phyloP scores from a whole-genome alignment of 208 protist genomes.

The Acanthamoeba culbertsoni region DNA sequence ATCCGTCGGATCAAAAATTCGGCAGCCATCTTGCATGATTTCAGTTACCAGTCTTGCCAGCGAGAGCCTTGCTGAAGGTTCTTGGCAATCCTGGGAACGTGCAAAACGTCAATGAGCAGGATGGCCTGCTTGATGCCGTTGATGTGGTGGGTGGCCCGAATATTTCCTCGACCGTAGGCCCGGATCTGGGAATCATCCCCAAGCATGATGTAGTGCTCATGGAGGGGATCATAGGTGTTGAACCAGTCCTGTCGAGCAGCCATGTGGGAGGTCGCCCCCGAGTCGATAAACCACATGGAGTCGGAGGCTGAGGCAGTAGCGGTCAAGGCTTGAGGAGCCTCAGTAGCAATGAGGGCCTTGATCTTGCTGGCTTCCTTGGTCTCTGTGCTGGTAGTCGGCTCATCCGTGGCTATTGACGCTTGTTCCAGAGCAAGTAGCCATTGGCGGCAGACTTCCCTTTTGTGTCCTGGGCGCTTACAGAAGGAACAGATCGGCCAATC shows the following conservation, averaged over 20 bases:
- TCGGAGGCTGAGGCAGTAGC: too few relatives aligned
- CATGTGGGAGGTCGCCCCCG: conserved; percentile 14
- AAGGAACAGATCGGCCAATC: too few relatives aligned
- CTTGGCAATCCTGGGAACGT: not conserved
- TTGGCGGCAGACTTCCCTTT: too few relatives aligned
- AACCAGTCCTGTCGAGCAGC: not conserved
- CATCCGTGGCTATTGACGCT: too few relatives aligned
- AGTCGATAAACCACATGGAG: not conserved
- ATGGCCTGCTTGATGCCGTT: not conserved
- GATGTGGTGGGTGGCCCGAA: not conserved
- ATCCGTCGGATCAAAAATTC: not conserved
- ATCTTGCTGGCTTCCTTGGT: too few relatives aligned
- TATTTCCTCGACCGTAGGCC: not conserved
- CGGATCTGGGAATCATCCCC: not conserved
- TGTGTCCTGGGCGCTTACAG: too few relatives aligned
- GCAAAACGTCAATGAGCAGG: not conserved
- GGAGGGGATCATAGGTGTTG: not conserved
- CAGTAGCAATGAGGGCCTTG: too few relatives aligned
- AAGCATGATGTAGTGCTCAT: not conserved
- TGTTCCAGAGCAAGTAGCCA: too few relatives aligned
- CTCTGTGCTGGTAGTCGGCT: too few relatives aligned
- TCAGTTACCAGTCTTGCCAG: not conserved
- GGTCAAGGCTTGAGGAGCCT: too few relatives aligned
- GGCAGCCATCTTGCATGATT: not conserved
- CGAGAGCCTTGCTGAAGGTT: not conserved